Base-by-base conservation (phyloP, 1,284 basidiomycete genomes). In the Ganoderma meredithae region DNA sequence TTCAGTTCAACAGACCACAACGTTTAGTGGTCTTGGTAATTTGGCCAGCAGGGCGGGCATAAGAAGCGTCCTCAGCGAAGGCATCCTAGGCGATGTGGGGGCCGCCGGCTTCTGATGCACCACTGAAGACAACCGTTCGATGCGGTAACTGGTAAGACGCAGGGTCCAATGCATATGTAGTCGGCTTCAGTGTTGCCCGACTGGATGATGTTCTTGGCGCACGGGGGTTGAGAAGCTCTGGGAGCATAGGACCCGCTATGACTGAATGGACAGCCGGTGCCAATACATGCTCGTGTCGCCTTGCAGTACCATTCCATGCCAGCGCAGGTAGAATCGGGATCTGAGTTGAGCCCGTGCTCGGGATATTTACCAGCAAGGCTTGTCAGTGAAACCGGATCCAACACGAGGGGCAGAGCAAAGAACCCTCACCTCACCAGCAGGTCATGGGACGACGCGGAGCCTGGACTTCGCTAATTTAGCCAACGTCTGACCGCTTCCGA, bases 371-470 rank as follows among this genome's bases (percentile, higher is more conserved):
- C 43, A 25, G 59, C 22, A 47, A 13, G 63, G 13, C 13, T 22
- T 55, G 52, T 55, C 52, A 31, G 15, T 33, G 52, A 55, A 15
- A 55, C 27, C 27, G 52, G 52, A 55, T 31, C 13, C 17, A 55
- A 33, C 52, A 55, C 27, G 52, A 31, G 52, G 52, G 36, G 9
- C 36, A 33, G 36, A 25, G 36, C 56, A 33, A 39, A 22, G 39
- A 44, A 36, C 22, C 44, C 17, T 36, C 31, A 17, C 25, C 31
- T 60, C 36, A 6, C 41, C 6, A 13, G 10, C n/a, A 8, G 64
- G 64, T 65, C 49, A 65, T 65, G 64, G 36, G 64, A 59, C 64
- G 58, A 53, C 64, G 47, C 36, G 59, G 56, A 60, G 43, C 27
- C 25, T 52, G 40, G 27, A 58, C 4, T 49, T 36, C 25, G 43